phyloP scores from a whole-genome alignment of 129 eudicot genomes.

The Lactuca sativa region DNA sequence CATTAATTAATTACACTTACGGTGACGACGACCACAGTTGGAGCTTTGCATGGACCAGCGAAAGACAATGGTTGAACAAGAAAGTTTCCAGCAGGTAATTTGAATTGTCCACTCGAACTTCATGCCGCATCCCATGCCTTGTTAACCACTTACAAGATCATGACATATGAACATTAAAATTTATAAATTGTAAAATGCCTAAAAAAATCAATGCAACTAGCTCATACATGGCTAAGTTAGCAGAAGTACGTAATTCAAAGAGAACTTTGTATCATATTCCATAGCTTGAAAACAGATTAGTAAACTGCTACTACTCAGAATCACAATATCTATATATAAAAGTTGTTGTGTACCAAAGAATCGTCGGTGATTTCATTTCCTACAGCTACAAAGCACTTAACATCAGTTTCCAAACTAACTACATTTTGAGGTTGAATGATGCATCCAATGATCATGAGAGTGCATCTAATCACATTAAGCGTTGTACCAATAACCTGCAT shows the following conservation, averaged over 20 bases:
- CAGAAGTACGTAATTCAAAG: not conserved
- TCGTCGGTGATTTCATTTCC: constrained; percentile 37
- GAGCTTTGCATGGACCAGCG: constrained; percentile 6
- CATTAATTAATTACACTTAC: too few relatives aligned
- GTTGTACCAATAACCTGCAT: constrained; percentile 1
- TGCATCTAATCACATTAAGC: not conserved
- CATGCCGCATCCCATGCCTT: not conserved
- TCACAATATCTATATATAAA: not conserved
- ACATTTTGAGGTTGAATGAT: not conserved
- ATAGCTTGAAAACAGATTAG: too few relatives aligned
- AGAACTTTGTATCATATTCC: not conserved
- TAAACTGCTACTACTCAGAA: too few relatives aligned
- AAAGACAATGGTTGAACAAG: constrained; percentile 7
- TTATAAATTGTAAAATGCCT: not conserved
- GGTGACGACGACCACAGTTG: too few relatives aligned
- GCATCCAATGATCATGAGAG: not conserved
- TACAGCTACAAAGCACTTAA: constrained; percentile 31
- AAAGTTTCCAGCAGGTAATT: not conserved
- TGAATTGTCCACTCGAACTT: too few relatives aligned
- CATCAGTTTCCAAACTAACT: constrained; percentile 17
- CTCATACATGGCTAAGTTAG: too few relatives aligned
- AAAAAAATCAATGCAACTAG: not conserved
- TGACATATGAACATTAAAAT: not conserved
- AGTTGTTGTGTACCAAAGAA: constrained; percentile 17
- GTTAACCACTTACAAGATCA: not conserved